Percentiles rank a stretch among this genome's conserved stretches.
Conservation (phyloP, 192 early-diverging fungal species). For the Umbelopsis sp. region DNA sequence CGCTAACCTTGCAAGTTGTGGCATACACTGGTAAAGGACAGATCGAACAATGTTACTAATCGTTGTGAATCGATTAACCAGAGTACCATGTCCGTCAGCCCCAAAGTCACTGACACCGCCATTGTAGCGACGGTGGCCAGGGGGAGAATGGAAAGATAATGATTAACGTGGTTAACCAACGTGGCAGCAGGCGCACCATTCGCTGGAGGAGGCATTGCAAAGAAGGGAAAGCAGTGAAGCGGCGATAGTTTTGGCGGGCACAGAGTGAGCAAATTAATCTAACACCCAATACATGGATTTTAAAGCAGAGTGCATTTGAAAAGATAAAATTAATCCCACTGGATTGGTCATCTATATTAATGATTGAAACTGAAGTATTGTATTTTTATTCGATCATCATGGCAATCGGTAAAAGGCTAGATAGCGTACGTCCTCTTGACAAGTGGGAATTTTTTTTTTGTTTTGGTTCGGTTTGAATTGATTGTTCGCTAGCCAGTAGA, state of each 20-base stretch:
- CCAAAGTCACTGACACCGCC: neutral
- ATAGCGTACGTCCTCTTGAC: no score
- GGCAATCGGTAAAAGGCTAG: no score
- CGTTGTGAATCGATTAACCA: neutral
- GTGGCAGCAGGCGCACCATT: neutral
- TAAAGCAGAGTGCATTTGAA: no score
- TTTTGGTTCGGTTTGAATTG: no score
- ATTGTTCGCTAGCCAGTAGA: no score
- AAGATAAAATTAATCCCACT: no score
- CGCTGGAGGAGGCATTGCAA: neutral
- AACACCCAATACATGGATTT: no score
- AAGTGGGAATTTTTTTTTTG: no score
- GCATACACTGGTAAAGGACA: neutral
- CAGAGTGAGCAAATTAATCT: no score
- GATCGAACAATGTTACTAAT: neutral
- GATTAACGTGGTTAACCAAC: neutral
- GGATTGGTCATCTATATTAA: no score
- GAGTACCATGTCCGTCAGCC: neutral
- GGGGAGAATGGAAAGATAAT: neutral
- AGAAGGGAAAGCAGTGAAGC: neutral
- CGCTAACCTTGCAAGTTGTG: constrained; percentile 1
- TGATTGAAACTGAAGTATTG: no score
- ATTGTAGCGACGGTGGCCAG: neutral
- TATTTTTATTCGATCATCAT: no score
- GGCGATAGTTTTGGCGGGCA: neutral